These are phyloP conservation scores for Tricholoma furcatifolium DNA, from an alignment of 768 basidiomycete species.

Conservation along the genomic window DNA sequence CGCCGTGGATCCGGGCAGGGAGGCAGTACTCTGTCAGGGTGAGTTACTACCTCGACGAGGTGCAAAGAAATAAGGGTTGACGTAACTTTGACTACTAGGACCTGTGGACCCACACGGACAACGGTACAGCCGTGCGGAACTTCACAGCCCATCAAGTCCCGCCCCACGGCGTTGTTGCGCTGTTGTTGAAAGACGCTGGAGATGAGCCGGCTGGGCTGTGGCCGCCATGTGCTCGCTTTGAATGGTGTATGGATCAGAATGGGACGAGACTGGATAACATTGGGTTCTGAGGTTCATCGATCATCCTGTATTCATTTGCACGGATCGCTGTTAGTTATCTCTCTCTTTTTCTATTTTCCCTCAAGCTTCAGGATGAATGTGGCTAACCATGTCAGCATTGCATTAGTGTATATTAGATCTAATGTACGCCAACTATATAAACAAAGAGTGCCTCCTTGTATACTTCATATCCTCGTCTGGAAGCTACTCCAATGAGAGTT, in stretches of 20 bases:
- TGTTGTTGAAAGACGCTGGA: constrained; percentile 65
- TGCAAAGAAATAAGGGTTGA: background rate
- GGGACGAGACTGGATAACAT: constrained; percentile 38
- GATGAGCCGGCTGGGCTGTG: constrained; percentile 59
- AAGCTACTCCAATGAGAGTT: too few relatives aligned
- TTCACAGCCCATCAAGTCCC: constrained; percentile 56
- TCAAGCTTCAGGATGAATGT: too few relatives aligned
- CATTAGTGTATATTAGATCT: too few relatives aligned
- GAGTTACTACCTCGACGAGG: constrained; percentile 14
- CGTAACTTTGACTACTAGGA: constrained; percentile 39
- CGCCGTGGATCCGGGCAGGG: constrained; percentile 64
- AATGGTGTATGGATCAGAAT: constrained; percentile 63
- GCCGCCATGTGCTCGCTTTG: constrained; percentile 58
- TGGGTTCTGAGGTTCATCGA: constrained; percentile 9
- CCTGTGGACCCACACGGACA: constrained; percentile 73
- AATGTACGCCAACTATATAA: too few relatives aligned
- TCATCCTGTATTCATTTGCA: too few relatives aligned
- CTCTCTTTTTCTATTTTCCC: too few relatives aligned
- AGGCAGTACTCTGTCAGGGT: constrained; percentile 60
- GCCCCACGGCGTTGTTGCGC: constrained; percentile 68
- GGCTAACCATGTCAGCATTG: too few relatives aligned
- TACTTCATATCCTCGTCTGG: too few relatives aligned
- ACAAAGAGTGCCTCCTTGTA: too few relatives aligned
- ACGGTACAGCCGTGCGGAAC: constrained; percentile 64
- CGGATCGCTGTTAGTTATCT: too few relatives aligned